Conservation (phyloP, 2,329 filamentous ascomycete species). For the Beauveria rudraprayagi region DNA sequence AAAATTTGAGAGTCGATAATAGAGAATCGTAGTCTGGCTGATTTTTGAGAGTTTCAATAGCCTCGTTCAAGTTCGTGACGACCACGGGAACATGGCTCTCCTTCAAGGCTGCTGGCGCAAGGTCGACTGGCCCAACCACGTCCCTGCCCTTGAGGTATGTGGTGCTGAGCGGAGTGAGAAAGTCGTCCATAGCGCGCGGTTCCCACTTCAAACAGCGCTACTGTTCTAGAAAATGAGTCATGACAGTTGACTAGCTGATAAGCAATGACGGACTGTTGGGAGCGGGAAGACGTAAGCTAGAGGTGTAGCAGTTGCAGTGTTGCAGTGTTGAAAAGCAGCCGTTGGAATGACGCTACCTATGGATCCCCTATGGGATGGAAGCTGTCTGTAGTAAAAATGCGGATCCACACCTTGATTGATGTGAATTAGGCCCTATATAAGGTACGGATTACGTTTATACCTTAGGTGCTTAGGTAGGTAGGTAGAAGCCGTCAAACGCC, state of each 20-base stretch:
- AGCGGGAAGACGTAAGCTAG: neutral
- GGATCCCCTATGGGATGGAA: neutral
- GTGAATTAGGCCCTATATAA: too few relatives aligned
- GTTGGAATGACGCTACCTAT: neutral
- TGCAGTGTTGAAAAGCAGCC: neutral
- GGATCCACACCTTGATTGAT: too few relatives aligned
- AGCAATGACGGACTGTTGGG: neutral
- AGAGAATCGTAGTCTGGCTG: constrained; percentile 56
- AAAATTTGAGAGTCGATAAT: constrained; percentile 41
- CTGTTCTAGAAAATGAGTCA: neutral
- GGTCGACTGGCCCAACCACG: constrained; percentile 18
- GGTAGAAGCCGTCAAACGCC: neutral
- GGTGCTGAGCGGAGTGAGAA: constrained; percentile 47
- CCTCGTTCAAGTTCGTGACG: constrained; percentile 36
- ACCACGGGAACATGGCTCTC: constrained; percentile 4
- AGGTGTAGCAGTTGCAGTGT: neutral
- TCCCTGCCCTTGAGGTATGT: constrained; percentile 35
- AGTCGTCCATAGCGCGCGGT: constrained; percentile 40
- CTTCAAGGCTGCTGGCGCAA: neutral
- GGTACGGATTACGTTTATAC: too few relatives aligned
- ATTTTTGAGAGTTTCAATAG: constrained; percentile 49
- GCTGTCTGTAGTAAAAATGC: neutral
- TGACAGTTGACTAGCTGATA: neutral
- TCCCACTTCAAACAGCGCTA: neutral
- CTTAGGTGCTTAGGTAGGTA: too few relatives aligned